Conservation (phyloP, 257 asterid species). For the Gynochthodes officinalis region DNA sequence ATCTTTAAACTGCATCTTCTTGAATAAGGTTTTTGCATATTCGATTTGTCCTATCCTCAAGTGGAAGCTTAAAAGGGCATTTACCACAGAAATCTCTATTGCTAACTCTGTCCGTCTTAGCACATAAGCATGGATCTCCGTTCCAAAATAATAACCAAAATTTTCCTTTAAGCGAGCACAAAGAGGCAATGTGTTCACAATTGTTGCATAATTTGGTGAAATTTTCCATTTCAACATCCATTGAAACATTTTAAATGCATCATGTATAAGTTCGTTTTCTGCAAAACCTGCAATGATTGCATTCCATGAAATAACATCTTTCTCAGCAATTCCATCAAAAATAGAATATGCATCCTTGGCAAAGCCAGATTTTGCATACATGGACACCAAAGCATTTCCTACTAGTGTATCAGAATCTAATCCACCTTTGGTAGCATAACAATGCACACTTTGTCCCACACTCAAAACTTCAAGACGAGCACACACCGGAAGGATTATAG, state of each 20-base stretch:
- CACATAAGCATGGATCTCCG: constrained; percentile 62
- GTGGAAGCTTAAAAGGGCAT: constrained; percentile 75
- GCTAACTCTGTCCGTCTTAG: constrained; percentile 50
- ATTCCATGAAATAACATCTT: constrained; percentile 81
- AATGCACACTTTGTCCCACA: constrained; percentile 56
- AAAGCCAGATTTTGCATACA: constrained; percentile 71
- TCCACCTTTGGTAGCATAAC: constrained; percentile 56
- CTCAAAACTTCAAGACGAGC: constrained; percentile 41
- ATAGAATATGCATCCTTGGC: constrained; percentile 50
- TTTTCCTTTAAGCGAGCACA: constrained; percentile 44
- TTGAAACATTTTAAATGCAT: constrained; percentile 48
- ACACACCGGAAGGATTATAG: constrained; percentile 65
- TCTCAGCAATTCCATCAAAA: constrained; percentile 52
- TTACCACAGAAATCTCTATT: constrained; percentile 39
- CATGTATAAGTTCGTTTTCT: constrained; percentile 48
- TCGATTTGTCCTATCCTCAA: constrained; percentile 44
- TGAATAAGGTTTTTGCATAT: constrained; percentile 52
- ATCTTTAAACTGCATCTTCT: constrained; percentile 50
- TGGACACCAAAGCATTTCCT: constrained; percentile 71
- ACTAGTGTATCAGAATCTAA: constrained; percentile 66
- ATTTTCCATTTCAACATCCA: constrained; percentile 45
- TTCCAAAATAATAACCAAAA: constrained; percentile 39
- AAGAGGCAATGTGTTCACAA: constrained; percentile 54
- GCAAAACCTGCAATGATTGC: constrained; percentile 71
- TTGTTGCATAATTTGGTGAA: constrained; percentile 68